Evolutionary conservation across 2,329 filamentous ascomycete species (phyloP), one percentile per base, ranked within the genome.

Genomic region (Xylaria sp.): DNA sequence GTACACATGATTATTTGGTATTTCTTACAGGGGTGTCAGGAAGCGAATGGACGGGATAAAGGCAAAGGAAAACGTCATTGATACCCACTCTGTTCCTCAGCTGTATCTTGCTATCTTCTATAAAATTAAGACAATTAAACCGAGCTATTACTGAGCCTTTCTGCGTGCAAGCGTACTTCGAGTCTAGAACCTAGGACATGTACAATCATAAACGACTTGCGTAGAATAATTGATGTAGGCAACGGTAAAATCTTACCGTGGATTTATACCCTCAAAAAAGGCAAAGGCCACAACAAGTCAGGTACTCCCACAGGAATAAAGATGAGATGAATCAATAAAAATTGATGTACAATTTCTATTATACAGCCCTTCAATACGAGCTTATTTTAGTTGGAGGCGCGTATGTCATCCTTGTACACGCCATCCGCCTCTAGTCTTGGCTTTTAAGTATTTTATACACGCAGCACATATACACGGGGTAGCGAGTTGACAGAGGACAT

Each of bases 71-170:
- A 47, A 55, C 32, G 6, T 34, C 30, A 55, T 51, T 66, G 66
- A 69, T 69, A 69, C 66, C 66, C 69, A 32, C 47, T 61, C 27
- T 64, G 58, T 64, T 64, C 8, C 14, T 45, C 9, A 2, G n/a
- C 27, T 53, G 12, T 27, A 67, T n/a, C 7, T 60, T 60, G 36
- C 45, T 57, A 51, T 61, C 48, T 21, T 7, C 19, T 63, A 48
- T 53, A 51, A 27, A 39, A 55, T 50, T 45, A n/a, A 47, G 56
- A 12, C 9, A 9, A 59, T 17, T 50, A n/a, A 4, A 12, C 14
- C 4, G 24, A 39, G 47, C 12, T 17, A 11, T 27, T 21, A 50
- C 14, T 45, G 24, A 8, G 5, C 14, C 17, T 14, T 54, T 42
- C 2, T n/a, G n/a, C 6, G 5, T 54, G 48, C 14, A 24, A 6